Evolutionary conservation across 495 filamentous ascomycete genomes (phyloP).

Genomic region (Cryomyces minteri): DNA sequence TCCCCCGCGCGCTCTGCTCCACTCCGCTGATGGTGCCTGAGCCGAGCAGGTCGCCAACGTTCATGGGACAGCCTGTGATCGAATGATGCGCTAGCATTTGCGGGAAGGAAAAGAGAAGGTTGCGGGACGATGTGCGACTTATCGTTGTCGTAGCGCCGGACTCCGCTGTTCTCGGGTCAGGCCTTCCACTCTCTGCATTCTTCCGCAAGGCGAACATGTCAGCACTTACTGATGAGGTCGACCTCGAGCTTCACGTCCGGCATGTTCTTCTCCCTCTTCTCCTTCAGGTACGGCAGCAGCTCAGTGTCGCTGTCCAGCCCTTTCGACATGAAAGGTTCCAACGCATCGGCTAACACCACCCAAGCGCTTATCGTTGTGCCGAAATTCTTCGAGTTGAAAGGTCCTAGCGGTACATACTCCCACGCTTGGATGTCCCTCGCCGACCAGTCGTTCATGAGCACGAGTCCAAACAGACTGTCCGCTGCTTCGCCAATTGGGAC

Average conservation of each 20-base stretch:
- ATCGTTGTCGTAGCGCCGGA: conserved; percentile 47
- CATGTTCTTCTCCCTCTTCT: conserved; percentile 39
- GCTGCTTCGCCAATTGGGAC: conserved; percentile 41
- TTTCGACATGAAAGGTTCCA: conserved; percentile 48
- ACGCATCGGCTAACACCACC: conserved; percentile 72
- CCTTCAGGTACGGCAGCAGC: conserved; percentile 51
- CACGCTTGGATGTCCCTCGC: conserved; percentile 80
- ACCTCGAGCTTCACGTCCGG: conserved; percentile 65
- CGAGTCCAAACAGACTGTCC: conserved; percentile 68
- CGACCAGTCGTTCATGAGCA: conserved; percentile 90
- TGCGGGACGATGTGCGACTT: conserved; percentile 38
- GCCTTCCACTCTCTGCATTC: neutral
- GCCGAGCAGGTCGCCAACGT: conserved; percentile 67
- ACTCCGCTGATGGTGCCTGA: conserved; percentile 80
- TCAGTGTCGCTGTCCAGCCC: conserved; percentile 44
- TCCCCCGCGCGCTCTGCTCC: conserved; percentile 40
- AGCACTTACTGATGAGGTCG: conserved; percentile 43
- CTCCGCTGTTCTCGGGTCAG: conserved; percentile 18
- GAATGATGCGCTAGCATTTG: conserved; percentile 93
- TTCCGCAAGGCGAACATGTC: neutral
- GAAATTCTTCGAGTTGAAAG: conserved; percentile 88
- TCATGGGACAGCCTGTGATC: conserved; percentile 66
- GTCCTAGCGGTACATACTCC: conserved; percentile 51
- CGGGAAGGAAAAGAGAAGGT: conserved; percentile 80
- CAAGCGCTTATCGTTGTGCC: conserved; percentile 77